Evolutionary conservation across 2,329 filamentous ascomycete species (phyloP), one percentile per base, ranked within the genome.

Genomic region (Cryphonectria radicalis): DNA sequence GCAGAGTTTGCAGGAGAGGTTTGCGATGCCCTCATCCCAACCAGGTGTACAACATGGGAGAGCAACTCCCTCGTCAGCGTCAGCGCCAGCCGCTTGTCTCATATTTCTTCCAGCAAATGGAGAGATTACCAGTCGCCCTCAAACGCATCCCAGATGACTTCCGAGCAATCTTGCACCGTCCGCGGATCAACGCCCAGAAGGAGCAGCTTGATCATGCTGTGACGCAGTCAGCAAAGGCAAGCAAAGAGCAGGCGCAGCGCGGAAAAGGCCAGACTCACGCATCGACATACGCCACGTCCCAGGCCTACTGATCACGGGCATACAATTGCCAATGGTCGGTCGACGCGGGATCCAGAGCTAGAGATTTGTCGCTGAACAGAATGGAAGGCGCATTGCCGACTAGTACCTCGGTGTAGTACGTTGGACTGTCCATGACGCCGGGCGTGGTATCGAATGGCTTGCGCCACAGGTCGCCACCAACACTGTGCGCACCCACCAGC

Each of bases 161-260:
- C 73, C 1, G 77, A 75, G 74, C 78, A 79, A 55, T 79, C 78
- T 1, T 65, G 71, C 64, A 79, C 67, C 62, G 53, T 73, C 0
- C 72, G 64, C 40, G 70, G 70, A 50, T 79, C 76, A 65, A 75
- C 76, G 4, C 76, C 77, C 32, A 78, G 67, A 6, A 76, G 35
- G 46, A 73, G 72, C 68, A 79, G 32, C 70, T 78, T 78, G 42
- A 75, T 74, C 75, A 77, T 78, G 4, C 77, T 79, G 62, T n/a
- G 63, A 28, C n/a, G 13, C 17, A 37, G 46, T 25, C 17, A 55
- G 66, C 53, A 28, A 42, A 25, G 22, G 19, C 53, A 19, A 69
- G 37, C 32, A 40, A 8, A n/a, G n/a, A 28, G n/a, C 43, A n/a
- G 7, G 50, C 4, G 25, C 28, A 62, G 28, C 19, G 11, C 40